Base-by-base conservation (phyloP, 805 yeast species). In the Yarrowia bubula region DNA sequence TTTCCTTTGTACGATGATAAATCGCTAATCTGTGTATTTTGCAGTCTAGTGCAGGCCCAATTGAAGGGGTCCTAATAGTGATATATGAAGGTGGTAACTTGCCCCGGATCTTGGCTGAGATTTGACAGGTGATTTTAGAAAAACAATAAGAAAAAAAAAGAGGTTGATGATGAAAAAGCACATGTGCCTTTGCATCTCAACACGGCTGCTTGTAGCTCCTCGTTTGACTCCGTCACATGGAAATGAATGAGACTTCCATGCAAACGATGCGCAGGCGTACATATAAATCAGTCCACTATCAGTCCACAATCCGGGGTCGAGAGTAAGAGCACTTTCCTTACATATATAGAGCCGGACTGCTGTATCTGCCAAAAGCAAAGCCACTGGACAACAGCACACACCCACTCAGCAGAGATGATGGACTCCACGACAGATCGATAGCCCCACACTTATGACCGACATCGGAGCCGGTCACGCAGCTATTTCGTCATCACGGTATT, bases 261-360 rank as follows among this genome's bases (percentile, higher is more conserved):
- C 57, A 50, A 48, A 17, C 37, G 31, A 48, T 33, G 55, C 57
- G 31, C 57, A 50, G 32, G 22, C 57, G 33, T n/a, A 50, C 57
- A 50, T 48, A 17, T 48, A 17, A 33, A 33, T 47, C 53, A 47
- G 39, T 15, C 57, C 42, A 50, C 22, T 37, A 50, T 50, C 57
- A 50, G 57, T 37, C 57, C 57, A 50, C 57, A 50, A 50, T 50
- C 57, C 7, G 57, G 57, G 57, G 57, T 50, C 57, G 28, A 48
- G 11, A 48, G 11, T 32, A 14, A 17, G 32, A 17, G 32, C 38
- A 10, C 31, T 33, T 13, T 35, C n/a, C 33, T 37, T 33, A 17
- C 33, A 22, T 50, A 50, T 50, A 37, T 50, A 50, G 57, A 37
- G 55, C 15, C 41, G 15, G 6, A 7, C 41, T 48, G 41, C 53